phyloP scores from a whole-genome alignment of 1,139 yeast genomes.

The Arxiozyma slooffiae region DNA sequence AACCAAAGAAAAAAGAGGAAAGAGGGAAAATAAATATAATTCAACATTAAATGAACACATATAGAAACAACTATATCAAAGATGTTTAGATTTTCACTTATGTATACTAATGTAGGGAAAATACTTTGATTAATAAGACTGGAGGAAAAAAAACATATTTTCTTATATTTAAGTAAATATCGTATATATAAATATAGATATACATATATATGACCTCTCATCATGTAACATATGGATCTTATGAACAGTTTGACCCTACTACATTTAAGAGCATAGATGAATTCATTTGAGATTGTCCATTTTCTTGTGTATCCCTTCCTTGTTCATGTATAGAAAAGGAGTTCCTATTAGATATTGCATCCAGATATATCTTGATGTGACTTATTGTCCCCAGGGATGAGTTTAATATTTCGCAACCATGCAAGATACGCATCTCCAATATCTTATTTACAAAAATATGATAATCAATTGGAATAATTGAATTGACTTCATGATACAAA shows the following conservation, averaged over 20 bases:
- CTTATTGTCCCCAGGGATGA: conserved; percentile 19
- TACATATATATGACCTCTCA: neutral
- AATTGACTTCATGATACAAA: conserved; percentile 16
- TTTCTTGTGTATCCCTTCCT: neutral
- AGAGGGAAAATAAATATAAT: too few relatives aligned
- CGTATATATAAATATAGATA: neutral
- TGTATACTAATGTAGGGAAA: too few relatives aligned
- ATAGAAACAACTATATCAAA: too few relatives aligned
- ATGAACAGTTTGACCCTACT: conserved; percentile 1
- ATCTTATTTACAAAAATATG: conserved; percentile 17
- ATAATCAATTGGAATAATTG: conserved; percentile 14
- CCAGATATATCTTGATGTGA: conserved; percentile 15
- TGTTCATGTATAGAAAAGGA: neutral
- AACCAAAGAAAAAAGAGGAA: too few relatives aligned
- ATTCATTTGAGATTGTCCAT: neutral
- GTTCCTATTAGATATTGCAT: neutral
- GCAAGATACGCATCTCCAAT: conserved; percentile 15
- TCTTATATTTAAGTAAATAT: too few relatives aligned
- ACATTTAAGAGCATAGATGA: neutral
- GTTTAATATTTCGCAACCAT: conserved; percentile 19
- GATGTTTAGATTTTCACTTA: too few relatives aligned
- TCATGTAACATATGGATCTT: neutral
- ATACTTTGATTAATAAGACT: too few relatives aligned
- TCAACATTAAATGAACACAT: too few relatives aligned
- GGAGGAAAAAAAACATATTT: too few relatives aligned